Evolutionary conservation across 169 alveolate genomes (phyloP).

Genomic region (Eimeria zaria): DNA sequence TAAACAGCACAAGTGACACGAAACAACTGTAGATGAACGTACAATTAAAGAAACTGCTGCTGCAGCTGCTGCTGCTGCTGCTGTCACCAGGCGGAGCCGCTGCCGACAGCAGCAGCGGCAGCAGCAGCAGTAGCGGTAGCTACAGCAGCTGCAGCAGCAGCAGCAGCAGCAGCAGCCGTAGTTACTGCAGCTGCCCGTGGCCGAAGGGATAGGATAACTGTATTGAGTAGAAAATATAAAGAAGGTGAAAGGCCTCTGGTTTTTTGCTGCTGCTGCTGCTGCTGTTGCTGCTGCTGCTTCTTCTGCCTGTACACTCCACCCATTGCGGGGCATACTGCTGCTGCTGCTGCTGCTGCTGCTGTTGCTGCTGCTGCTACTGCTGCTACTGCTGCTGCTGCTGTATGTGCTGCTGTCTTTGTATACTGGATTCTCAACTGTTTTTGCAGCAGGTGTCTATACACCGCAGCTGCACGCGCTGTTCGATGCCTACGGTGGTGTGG

Average conservation of each 20-base stretch:
- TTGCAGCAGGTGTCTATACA: not conserved
- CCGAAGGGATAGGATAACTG: not conserved
- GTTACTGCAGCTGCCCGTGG: not conserved
- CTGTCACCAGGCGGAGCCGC: conserved; percentile 62
- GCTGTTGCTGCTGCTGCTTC: conserved; percentile 30
- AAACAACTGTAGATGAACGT: not conserved
- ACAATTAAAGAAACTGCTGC: not conserved
- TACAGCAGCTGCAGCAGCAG: conserved; percentile 3
- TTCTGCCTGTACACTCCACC: not conserved
- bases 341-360: conserved; percentile 9
- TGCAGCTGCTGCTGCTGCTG: conserved; percentile 72
- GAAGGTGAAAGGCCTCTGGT: not conserved
- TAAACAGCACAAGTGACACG: not conserved
- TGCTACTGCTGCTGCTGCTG: conserved; percentile 19
- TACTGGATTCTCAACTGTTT: not conserved
- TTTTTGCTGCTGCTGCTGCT: conserved; percentile 9
- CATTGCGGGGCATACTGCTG: not conserved
- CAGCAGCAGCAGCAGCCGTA: conserved; percentile 22
- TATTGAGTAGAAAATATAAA: not conserved
- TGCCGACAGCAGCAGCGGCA: conserved; percentile 51
- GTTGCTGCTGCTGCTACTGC: not conserved
- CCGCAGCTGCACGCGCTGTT: not conserved
- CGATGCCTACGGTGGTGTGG: not conserved
- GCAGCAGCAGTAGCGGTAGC: conserved; percentile 19
- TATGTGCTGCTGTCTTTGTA: not conserved